Percentiles rank a stretch among this genome's conserved stretches.
phyloP scores from a whole-genome alignment of 805 yeast genomes.

The Candida sakaeoensis region DNA sequence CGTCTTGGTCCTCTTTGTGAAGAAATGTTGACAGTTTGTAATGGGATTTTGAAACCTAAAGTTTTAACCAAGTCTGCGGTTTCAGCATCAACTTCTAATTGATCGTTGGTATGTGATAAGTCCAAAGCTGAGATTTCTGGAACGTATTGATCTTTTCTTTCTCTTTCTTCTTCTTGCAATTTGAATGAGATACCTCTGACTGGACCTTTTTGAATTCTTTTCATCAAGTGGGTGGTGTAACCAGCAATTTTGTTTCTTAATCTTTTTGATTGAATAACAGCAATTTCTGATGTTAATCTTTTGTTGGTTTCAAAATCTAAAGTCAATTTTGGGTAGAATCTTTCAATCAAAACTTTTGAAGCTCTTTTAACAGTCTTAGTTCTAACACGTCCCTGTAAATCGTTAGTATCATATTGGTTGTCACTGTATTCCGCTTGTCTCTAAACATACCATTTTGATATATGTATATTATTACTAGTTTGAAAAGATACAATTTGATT shows the following conservation, averaged over 20 bases:
- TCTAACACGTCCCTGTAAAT: conserved; percentile 96
- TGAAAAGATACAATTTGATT: not conserved
- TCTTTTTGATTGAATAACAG: conserved; percentile 98
- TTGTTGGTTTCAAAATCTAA: conserved; percentile 99
- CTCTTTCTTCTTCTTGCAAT: conserved; percentile 99
- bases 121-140: conserved; percentile 99
- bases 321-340: conserved; percentile 99
- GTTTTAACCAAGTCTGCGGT: conserved; percentile 93
- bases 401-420: conserved; percentile 21
- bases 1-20: conserved; percentile 88
- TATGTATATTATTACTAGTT: not conserved
- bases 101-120: conserved; percentile 92
- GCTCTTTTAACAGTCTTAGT: conserved; percentile 99
- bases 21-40: conserved; percentile 81
- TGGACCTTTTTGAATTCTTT: conserved; percentile 99
- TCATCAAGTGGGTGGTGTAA: conserved; percentile 99
- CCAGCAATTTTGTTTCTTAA: conserved; percentile 99
- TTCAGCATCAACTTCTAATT: conserved; percentile 94
- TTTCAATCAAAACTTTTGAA: conserved; percentile 98
- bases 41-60: conserved; percentile 85
- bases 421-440: not conserved
- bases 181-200: conserved; percentile 99
- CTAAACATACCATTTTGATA: conserved; percentile 6
- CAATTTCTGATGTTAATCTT: conserved; percentile 97
- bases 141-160: conserved; percentile 99